Evolutionary conservation across 345 rosid species (phyloP).

Genomic region (Linum lewisii): DNA sequence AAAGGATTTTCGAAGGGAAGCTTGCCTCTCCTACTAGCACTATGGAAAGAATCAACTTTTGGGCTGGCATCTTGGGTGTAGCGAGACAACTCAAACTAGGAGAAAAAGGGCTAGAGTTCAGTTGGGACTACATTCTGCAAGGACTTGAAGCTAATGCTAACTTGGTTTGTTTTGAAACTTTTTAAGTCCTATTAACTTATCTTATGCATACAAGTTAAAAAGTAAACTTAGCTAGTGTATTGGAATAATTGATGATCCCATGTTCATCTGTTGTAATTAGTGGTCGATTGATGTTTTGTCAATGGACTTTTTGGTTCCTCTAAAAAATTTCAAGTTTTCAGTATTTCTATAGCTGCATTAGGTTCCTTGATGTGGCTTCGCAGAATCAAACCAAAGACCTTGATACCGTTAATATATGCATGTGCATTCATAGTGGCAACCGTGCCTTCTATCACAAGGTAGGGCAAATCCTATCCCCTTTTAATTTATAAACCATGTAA

Average conservation of each 20-base stretch:
- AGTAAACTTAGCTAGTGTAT: no score
- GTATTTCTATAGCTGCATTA: conserved; percentile 84
- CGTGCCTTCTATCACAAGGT: conserved; percentile 93
- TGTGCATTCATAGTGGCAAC: conserved; percentile 90
- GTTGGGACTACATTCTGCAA: conserved; percentile 86
- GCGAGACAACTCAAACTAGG: no score
- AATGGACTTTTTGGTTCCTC: neutral
- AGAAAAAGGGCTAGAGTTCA: conserved; percentile 89
- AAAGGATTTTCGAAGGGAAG: no score
- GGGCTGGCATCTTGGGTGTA: no score
- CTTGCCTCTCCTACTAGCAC: no score
- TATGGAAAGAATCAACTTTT: no score
- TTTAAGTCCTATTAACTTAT: no score
- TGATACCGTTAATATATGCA: conserved; percentile 76
- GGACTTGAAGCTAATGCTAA: conserved; percentile 98
- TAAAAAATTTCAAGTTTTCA: conserved; percentile 52
- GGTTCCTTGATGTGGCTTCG: conserved; percentile 98
- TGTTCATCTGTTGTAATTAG: no score
- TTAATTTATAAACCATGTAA: no score
- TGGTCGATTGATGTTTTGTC: no score
- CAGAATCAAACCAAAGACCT: conserved; percentile 82
- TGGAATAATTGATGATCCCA: no score
- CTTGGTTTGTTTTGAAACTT: conserved; percentile 37
- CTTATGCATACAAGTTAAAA: no score
- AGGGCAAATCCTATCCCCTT: neutral